A percentile compares a stretch with the other conserved stretches of the same genome.
phyloP scores from a whole-genome alignment of 2,329 filamentous ascomycete genomes.

The Trichoderma gracile region DNA sequence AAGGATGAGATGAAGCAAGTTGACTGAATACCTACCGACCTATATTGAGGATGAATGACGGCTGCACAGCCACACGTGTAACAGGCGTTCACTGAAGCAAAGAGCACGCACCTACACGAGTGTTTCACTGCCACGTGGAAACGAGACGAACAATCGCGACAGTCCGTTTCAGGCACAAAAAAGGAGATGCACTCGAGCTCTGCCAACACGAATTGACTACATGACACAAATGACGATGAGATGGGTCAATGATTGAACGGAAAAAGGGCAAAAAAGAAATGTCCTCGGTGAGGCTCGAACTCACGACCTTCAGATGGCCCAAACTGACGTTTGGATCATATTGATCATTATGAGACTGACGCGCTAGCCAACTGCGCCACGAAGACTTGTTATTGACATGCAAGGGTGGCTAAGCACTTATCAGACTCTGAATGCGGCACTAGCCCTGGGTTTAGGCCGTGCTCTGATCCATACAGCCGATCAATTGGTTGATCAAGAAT shows the following conservation, averaged over 20 bases:
- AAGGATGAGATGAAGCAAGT: not conserved
- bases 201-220: not conserved
- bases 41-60: not conserved
- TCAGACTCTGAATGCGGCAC: too few relatives aligned
- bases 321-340: conserved; percentile 34
- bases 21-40: not conserved
- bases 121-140: not conserved
- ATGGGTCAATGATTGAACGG: too few relatives aligned
- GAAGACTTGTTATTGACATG: conserved; percentile 29
- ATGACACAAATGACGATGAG: too few relatives aligned
- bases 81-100: not conserved
- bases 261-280: conserved; percentile 28
- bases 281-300: conserved; percentile 52
- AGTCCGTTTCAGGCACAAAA: too few relatives aligned
- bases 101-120: not conserved
- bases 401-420: not conserved
- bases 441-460: too few relatives aligned
- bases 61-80: conserved; percentile 12
- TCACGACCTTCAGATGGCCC: conserved; percentile 49
- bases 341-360: conserved; percentile 31
- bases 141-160: too few relatives aligned
- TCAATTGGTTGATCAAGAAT: too few relatives aligned
- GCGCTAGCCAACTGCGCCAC: conserved; percentile 36
- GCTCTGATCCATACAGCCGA: too few relatives aligned
- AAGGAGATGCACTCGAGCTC: too few relatives aligned